Evolutionary conservation across 2,329 filamentous ascomycete genomes (phyloP).

Genomic region (Chaetomium globosum): DNA sequence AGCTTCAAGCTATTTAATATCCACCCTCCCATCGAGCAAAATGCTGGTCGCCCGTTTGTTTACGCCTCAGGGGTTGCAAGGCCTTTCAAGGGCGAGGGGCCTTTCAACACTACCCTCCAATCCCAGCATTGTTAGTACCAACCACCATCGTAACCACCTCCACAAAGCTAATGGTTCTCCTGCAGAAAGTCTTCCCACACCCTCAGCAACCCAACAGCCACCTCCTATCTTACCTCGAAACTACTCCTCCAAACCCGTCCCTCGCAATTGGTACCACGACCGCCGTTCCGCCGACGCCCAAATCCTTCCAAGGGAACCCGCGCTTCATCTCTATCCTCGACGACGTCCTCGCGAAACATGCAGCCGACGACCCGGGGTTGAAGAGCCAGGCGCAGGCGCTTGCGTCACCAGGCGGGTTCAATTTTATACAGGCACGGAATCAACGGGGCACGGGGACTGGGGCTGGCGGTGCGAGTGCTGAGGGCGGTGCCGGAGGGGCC

Average conservation of each 20-base stretch:
- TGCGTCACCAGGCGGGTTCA: slow-evolving; percentile 59
- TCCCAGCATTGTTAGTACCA: slow-evolving; percentile 54
- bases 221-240: slow-evolving; percentile 63
- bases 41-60: slow-evolving; percentile 43
- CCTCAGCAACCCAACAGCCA: slow-evolving; percentile 50
- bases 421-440: slow-evolving; percentile 49
- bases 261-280: slow-evolving; percentile 64
- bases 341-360: slow-evolving; percentile 58
- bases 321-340: slow-evolving; percentile 62
- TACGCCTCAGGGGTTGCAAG: slow-evolving; percentile 33
- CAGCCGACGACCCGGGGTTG: slow-evolving; percentile 59
- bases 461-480: slow-evolving; percentile 58
- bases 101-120: slow-evolving; percentile 56
- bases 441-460: slow-evolving; percentile 46
- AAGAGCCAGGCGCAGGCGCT: slow-evolving; percentile 61
- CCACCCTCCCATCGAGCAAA: background rate
- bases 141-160: background rate
- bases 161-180: background rate
- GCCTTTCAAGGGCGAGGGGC: slow-evolving; percentile 37
- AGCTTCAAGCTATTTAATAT: background rate
- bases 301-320: slow-evolving; percentile 61
- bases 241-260: slow-evolving; percentile 54
- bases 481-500: slow-evolving; percentile 63
- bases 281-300: slow-evolving; percentile 61
- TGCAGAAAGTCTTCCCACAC: slow-evolving; percentile 61